A percentile compares a stretch with the other conserved stretches of the same genome.
phyloP scores from a whole-genome alignment of 2,329 filamentous ascomycete species.

The Trichoderma sp. region DNA sequence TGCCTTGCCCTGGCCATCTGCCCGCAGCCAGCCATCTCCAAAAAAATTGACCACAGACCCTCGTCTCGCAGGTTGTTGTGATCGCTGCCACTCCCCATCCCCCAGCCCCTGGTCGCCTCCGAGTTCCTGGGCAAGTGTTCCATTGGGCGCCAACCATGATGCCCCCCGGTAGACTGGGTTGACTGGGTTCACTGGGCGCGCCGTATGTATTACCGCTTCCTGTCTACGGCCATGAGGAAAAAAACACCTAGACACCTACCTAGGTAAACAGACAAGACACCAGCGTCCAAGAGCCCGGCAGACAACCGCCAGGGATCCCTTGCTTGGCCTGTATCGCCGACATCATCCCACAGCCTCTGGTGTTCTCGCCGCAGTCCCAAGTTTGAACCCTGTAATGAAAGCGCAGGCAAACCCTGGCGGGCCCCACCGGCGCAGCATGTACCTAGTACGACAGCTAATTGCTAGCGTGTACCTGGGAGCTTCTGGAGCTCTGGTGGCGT shows the following conservation, averaged over 20 bases:
- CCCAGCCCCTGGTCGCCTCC: conserved; percentile 8
- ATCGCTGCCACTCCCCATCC: neutral
- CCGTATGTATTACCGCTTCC: conserved; percentile 11
- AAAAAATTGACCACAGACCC: neutral
- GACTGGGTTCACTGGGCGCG: neutral
- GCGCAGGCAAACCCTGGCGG: conserved; percentile 8
- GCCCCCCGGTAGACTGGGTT: neutral
- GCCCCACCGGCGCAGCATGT: neutral
- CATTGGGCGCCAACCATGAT: neutral
- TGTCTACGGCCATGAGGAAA: neutral
- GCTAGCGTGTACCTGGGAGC: neutral
- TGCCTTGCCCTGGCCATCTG: neutral
- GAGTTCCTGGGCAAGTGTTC: conserved; percentile 11
- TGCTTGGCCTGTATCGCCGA: conserved; percentile 5
- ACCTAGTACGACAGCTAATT: neutral
- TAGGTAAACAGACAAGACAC: neutral
- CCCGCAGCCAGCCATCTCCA: neutral
- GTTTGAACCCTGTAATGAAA: conserved; percentile 4
- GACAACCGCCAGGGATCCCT: conserved; percentile 1
- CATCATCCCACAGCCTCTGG: conserved; percentile 16
- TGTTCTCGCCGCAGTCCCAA: conserved; percentile 9
- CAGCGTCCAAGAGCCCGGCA: neutral
- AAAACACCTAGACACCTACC: neutral
- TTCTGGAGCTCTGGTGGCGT: conserved; percentile 12
- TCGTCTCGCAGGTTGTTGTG: conserved; percentile 2